Evolutionary conservation across 78 protist genomes (phyloP).

Genomic region (Protostelium mycophagum): DNA sequence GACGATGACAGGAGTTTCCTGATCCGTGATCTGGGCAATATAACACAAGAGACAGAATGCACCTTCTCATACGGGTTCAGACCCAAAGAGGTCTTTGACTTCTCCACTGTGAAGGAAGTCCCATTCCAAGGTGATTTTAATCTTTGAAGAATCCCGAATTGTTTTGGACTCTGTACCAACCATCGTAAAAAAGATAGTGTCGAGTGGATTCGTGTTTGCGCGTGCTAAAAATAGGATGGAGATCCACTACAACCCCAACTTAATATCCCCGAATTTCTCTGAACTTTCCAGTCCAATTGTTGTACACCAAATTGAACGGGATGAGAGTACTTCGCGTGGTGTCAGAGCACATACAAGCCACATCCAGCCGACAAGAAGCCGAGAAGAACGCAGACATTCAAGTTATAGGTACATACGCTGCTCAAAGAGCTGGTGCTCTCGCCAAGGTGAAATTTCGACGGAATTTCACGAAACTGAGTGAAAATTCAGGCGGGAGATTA

Average conservation of each 20-base stretch:
- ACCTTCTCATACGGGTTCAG: conserved; percentile 31
- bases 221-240: no score
- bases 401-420: conserved; percentile 15
- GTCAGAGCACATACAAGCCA: conserved; percentile 5
- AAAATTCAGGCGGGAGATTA: background rate
- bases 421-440: conserved; percentile 42
- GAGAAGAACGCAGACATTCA: conserved; percentile 9
- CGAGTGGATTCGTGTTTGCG: no score
- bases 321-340: conserved; percentile 42
- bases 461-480: conserved; percentile 8
- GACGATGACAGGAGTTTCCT: background rate
- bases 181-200: no score
- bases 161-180: no score
- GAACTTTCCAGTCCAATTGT: conserved; percentile 18
- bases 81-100: conserved; percentile 10
- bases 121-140: conserved; percentile 5
- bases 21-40: conserved; percentile 45
- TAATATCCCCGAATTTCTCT: no score
- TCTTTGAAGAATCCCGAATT: background rate
- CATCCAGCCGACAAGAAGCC: conserved; percentile 1
- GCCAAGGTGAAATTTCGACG: conserved; percentile 15
- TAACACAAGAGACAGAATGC: conserved; percentile 54
- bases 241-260: no score
- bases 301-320: conserved; percentile 52
- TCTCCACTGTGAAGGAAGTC: conserved; percentile 2